phyloP scores from a whole-genome alignment of 306 rosid genomes.

The Castanea crenata region DNA sequence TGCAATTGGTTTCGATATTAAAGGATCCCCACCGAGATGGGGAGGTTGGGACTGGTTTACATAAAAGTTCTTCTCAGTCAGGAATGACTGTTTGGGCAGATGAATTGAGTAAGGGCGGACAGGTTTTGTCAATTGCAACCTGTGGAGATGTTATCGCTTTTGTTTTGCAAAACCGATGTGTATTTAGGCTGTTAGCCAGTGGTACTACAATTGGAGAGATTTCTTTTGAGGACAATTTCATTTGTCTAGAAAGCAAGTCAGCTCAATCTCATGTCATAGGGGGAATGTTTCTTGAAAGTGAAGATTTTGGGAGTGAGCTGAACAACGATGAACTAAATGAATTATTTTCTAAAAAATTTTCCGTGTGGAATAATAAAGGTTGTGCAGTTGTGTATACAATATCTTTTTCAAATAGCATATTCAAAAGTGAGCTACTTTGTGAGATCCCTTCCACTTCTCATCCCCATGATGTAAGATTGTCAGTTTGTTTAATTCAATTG shows the following conservation, averaged over 20 bases:
- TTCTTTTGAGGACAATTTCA: constrained; percentile 42
- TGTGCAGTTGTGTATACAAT: constrained; percentile 52
- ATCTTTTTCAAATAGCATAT: constrained; percentile 47
- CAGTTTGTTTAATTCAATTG: constrained; percentile 50
- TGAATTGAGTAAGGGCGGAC: constrained; percentile 45
- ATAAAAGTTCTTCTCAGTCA: constrained; percentile 31
- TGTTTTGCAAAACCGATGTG: constrained; percentile 50
- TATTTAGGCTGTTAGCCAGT: constrained; percentile 54
- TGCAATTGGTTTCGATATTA: constrained; percentile 51
- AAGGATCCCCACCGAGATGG: constrained; percentile 42
- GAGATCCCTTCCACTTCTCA: constrained; percentile 62
- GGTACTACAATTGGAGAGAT: constrained; percentile 62
- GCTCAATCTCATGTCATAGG: constrained; percentile 46
- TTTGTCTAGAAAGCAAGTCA: constrained; percentile 32
- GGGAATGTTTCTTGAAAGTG: constrained; percentile 62
- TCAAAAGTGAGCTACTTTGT: constrained; percentile 52
- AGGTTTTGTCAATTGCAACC: constrained; percentile 46
- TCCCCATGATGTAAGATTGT: constrained; percentile 43
- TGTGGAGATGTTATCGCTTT: constrained; percentile 49
- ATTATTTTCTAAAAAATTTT: constrained; percentile 36
- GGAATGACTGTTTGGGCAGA: constrained; percentile 50
- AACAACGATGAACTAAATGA: constrained; percentile 26
- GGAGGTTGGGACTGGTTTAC: constrained; percentile 42
- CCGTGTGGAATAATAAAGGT: constrained; percentile 75
- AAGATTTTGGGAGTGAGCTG: constrained; percentile 24